Percentiles rank a stretch among this genome's conserved stretches.
phyloP scores from a whole-genome alignment of 176 grass and related monocot genomes.

The Calamus simplicifolius region DNA sequence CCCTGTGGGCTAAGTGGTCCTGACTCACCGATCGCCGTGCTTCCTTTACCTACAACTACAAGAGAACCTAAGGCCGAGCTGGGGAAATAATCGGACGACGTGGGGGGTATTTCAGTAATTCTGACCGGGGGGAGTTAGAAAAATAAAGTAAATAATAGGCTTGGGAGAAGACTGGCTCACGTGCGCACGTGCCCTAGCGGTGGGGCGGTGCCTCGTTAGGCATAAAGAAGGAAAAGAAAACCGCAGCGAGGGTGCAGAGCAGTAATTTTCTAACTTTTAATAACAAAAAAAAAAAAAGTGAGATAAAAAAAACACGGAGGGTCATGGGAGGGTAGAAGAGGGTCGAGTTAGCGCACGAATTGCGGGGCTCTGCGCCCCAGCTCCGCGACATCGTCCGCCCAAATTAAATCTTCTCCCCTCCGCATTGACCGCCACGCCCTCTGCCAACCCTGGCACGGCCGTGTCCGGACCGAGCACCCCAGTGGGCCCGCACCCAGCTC shows the following conservation, averaged over 20 bases:
- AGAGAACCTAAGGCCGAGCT: not conserved
- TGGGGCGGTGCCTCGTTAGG: conserved; percentile 34
- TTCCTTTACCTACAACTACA: not conserved
- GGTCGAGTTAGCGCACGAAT: conserved; percentile 15
- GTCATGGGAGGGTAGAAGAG: not conserved
- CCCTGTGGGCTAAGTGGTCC: no score
- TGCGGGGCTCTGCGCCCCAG: conserved; percentile 23
- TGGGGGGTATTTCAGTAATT: conserved; percentile 7
- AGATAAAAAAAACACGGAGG: conserved; percentile 3
- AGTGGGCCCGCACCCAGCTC: no score
- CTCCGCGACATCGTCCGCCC: conserved; percentile 21
- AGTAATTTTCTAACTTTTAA: not conserved
- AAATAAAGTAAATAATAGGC: not conserved
- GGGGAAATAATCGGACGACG: not conserved
- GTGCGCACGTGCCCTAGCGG: conserved; percentile 48
- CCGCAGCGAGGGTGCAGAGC: conserved; percentile 5
- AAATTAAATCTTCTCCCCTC: conserved; percentile 24
- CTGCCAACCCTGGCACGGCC: no score
- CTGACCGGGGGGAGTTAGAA: not conserved
- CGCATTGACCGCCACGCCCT: conserved; percentile 21
- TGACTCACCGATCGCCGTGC: no score
- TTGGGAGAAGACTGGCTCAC: conserved; percentile 17
- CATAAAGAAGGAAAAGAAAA: conserved; percentile 43
- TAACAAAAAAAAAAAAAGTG: not conserved
- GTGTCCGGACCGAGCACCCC: no score